Evolutionary conservation across 768 basidiomycete genomes (phyloP).

Genomic region (Phylloporus rhodoxanthus): DNA sequence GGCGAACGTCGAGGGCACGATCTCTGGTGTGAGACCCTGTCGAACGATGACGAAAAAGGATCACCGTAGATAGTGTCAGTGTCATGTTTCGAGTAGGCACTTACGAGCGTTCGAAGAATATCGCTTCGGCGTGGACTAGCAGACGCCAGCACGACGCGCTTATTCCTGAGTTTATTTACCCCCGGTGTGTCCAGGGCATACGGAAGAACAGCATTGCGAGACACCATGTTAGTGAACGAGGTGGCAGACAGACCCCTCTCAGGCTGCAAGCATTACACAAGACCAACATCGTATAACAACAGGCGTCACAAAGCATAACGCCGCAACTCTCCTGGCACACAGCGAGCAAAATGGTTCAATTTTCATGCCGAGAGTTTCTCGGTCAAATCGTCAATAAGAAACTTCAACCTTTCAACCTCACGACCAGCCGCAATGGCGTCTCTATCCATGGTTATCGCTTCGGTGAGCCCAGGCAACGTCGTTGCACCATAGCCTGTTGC

Average conservation of each 20-base stretch:
- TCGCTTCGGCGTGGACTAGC: slow-evolving; percentile 81
- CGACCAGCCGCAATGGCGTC: slow-evolving; percentile 52
- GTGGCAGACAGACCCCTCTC: not conserved
- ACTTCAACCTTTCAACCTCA: slow-evolving; percentile 55
- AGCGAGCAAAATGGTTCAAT: no score
- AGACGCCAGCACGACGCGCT: slow-evolving; percentile 81
- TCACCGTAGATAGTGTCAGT: not conserved
- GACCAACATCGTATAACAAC: no score
- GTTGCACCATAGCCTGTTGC: slow-evolving; percentile 76
- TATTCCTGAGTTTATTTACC: slow-evolving; percentile 62
- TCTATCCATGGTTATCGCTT: slow-evolving; percentile 67
- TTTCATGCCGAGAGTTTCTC: slow-evolving; percentile 23
- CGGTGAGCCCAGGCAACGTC: slow-evolving; percentile 75
- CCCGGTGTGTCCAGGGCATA: slow-evolving; percentile 59
- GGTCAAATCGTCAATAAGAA: slow-evolving; percentile 47
- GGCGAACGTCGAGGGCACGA: slow-evolving; percentile 71
- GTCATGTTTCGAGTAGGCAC: slow-evolving; percentile 14
- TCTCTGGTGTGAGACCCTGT: slow-evolving; percentile 58
- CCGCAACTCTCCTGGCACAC: no score
- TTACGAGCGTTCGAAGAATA: slow-evolving; percentile 71
- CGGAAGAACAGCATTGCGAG: slow-evolving; percentile 50
- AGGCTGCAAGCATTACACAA: no score
- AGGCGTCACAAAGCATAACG: no score
- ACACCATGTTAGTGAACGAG: slow-evolving; percentile 1
- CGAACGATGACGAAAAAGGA: not conserved